Evolutionary conservation across 192 early-diverging fungal genomes (phyloP).

Genomic region (Rhizoclosmatium sp.): DNA sequence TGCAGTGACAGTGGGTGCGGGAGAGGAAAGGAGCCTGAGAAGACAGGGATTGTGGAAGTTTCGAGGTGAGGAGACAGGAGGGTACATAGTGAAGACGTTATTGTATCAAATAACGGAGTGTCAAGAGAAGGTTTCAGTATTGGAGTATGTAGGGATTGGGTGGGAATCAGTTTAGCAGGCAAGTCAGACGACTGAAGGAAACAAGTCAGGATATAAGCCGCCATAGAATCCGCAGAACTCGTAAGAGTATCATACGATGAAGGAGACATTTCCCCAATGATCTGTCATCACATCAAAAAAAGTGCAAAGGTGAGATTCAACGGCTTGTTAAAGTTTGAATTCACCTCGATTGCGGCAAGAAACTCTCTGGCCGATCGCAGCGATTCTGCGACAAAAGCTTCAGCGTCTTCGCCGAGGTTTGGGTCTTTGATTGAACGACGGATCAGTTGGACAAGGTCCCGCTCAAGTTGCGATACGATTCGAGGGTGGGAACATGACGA

Average conservation of each 20-base stretch:
- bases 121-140: neutral
- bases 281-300: conserved; percentile 4
- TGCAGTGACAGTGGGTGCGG: conserved; percentile 2
- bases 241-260: conserved; percentile 11
- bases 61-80: neutral
- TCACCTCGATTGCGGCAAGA: conserved; percentile 26
- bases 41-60: neutral
- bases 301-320: neutral
- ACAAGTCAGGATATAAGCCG: conserved; percentile 17
- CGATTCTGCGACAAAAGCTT: conserved; percentile 7
- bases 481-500: conserved; percentile 2
- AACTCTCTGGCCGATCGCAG: conserved; percentile 10
- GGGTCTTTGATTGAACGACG: conserved; percentile 10
- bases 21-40: conserved; percentile 3
- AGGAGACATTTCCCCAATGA: conserved; percentile 28
- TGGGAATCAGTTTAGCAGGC: conserved; percentile 22
- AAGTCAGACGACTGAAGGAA: conserved; percentile 4
- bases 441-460: conserved; percentile 25
- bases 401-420: conserved; percentile 19
- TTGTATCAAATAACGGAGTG: no score
- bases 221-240: conserved; percentile 8
- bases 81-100: neutral
- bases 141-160: neutral
- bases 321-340: neutral
- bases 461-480: neutral